These are phyloP conservation scores for Cardiospermum halicacabum DNA, from an alignment of 345 rosid genomes.

Conservation along the genomic window DNA sequence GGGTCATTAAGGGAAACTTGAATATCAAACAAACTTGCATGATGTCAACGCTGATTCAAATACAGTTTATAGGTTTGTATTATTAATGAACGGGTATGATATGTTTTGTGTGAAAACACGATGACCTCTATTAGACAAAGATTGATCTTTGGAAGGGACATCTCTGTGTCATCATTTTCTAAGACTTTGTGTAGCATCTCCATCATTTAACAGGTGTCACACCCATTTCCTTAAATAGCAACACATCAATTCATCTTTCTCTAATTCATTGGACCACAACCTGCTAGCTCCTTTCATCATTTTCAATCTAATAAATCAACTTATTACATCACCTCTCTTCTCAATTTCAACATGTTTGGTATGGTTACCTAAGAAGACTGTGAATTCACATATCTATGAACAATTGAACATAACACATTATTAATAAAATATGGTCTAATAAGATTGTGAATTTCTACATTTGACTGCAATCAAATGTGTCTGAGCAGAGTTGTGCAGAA, in stretches of 20 bases:
- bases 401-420: too few species aligned
- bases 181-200: not conserved
- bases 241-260: conserved; percentile 9
- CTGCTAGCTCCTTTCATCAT: not conserved
- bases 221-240: conserved; percentile 7
- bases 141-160: not conserved
- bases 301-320: not conserved
- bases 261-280: conserved; percentile 2
- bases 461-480: too few species aligned
- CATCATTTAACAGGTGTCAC: conserved; percentile 7
- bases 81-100: not conserved
- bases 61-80: too few species aligned
- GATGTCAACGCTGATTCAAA: too few species aligned
- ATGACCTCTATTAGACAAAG: conserved; percentile 2
- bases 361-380: not conserved
- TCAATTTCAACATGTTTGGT: not conserved
- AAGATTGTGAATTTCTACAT: too few species aligned
- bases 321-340: not conserved
- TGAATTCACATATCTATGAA: too few species aligned
- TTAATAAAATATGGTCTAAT: too few species aligned
- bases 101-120: not conserved
- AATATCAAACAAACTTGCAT: too few species aligned
- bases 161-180: not conserved
- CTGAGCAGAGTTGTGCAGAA: too few species aligned
- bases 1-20: too few species aligned